Conservation (phyloP, 2,329 filamentous ascomycete genomes). For the Cladosporium sp. region DNA sequence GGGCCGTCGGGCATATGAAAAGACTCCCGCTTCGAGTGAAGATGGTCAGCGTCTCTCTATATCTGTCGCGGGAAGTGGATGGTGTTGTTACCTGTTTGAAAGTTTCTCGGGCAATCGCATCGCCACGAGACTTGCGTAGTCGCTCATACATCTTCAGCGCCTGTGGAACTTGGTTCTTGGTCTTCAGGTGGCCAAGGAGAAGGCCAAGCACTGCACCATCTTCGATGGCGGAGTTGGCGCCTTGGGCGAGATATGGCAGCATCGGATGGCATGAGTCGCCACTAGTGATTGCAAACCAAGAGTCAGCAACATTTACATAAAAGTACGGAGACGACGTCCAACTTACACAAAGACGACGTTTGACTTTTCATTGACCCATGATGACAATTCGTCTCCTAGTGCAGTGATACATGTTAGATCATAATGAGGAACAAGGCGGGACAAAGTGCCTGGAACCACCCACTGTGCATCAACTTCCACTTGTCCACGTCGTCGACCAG, state of each 20-base stretch:
- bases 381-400: not conserved
- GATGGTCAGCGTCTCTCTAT: conserved; percentile 17
- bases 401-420: not conserved
- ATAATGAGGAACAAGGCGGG: not conserved
- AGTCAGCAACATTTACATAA: conserved; percentile 10
- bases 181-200: conserved; percentile 43
- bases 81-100: conserved; percentile 34
- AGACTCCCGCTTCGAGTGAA: conserved; percentile 27
- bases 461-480: conserved; percentile 61
- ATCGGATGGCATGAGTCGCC: conserved; percentile 62
- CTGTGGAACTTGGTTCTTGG: conserved; percentile 32
- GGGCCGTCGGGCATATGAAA: conserved; percentile 44
- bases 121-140: conserved; percentile 42
- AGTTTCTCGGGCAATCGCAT: conserved; percentile 55
- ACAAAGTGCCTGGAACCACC: conserved; percentile 39
- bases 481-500: conserved; percentile 58
- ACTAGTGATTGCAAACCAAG: not conserved
- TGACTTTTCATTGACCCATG: conserved; percentile 48
- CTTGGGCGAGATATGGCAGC: conserved; percentile 60
- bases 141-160: conserved; percentile 40
- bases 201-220: conserved; percentile 56
- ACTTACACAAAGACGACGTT: conserved; percentile 39
- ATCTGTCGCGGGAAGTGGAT: not conserved
- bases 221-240: conserved; percentile 64
- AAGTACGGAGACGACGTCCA: conserved; percentile 17